Evolutionary conservation across 495 filamentous ascomycete species (phyloP), one percentile per base, ranked within the genome.

Genomic region (Jackrogersella minutella): DNA sequence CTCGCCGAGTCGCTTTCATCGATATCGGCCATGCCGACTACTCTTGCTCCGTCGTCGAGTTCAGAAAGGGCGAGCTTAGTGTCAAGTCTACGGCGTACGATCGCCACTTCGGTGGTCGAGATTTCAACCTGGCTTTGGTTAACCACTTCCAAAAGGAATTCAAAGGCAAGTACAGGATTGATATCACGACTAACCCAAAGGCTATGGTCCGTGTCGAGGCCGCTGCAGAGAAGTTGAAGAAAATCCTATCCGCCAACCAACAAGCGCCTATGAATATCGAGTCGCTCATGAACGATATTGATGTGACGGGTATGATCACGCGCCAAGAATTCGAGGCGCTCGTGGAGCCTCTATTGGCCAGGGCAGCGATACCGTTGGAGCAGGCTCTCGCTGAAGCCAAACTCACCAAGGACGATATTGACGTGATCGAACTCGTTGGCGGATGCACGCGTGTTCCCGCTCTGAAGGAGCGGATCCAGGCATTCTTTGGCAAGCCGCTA

Each of bases 21-120:
- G 96, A 99, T 78, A 93, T 99, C 64, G 95, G 95, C 57, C 90
- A 97, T 85, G 93, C 89, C 82, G 93, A 96, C 82, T 97, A 96
- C 81, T 93, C 92, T 40, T 90, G 86, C 81, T 91, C 93, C 34
- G 88, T 99, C 68, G 93, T 97, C 59, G 93, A 97, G 81, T 98
- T 97, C 83, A 90, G 85, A 77, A 99, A 98, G 86, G 96, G 96
- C 68, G 96, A 98, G 84, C 85, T 99, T 56, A 86, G 90, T 58
- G 93, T 99, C 77, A 91, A 95, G 85, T 83, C 92, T 19, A 97
- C 93, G n/a, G 87, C 93, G 21, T 97, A 84, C 68, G 95, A 99
- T 77, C 89, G 94, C 62, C 94, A 98, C 81, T 96, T 99, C 72
- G 95, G 95, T 84, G 95, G 95, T 60, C 93, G 95, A 68, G 89